phyloP scores from a whole-genome alignment of 1,284 basidiomycete species.

The Papiliotrema terrestris region DNA sequence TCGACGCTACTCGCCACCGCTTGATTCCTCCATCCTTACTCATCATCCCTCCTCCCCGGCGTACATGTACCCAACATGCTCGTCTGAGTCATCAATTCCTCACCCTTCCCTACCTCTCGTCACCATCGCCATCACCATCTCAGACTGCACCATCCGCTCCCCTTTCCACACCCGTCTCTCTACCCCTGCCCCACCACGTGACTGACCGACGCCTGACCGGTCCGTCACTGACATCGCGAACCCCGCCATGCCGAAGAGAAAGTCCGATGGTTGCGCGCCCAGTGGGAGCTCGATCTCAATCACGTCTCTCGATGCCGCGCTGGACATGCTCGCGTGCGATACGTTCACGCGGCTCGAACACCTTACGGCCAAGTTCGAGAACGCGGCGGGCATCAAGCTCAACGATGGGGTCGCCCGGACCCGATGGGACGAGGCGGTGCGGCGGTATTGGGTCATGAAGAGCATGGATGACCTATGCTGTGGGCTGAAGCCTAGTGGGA shows the following conservation, averaged over 20 bases:
- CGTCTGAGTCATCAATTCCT: too few relatives aligned
- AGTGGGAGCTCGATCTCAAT: conserved; percentile 15
- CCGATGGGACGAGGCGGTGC: conserved; percentile 44
- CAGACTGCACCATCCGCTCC: too few relatives aligned
- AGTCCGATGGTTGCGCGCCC: conserved; percentile 1
- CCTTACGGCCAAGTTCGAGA: conserved; percentile 36
- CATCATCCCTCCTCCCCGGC: too few relatives aligned
- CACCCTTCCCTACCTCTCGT: too few relatives aligned
- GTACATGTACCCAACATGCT: too few relatives aligned
- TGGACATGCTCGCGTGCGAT: conserved; percentile 42
- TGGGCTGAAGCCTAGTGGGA: conserved; percentile 7
- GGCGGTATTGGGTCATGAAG: conserved; percentile 44
- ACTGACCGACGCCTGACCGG: too few relatives aligned
- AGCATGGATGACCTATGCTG: conserved; percentile 42
- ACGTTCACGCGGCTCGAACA: conserved; percentile 35
- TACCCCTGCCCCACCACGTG: too few relatives aligned
- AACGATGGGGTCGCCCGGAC: conserved; percentile 34
- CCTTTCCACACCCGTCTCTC: too few relatives aligned
- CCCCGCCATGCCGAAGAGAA: conserved; percentile 20
- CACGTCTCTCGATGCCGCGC: conserved; percentile 40
- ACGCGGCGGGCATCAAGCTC: conserved; percentile 35
- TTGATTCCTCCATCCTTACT: too few relatives aligned
- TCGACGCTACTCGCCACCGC: too few relatives aligned
- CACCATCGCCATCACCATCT: too few relatives aligned
- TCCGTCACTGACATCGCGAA: too few relatives aligned